Base-by-base conservation (phyloP, 2,329 filamentous ascomycete genomes). In the Aspergillus floridensis region DNA sequence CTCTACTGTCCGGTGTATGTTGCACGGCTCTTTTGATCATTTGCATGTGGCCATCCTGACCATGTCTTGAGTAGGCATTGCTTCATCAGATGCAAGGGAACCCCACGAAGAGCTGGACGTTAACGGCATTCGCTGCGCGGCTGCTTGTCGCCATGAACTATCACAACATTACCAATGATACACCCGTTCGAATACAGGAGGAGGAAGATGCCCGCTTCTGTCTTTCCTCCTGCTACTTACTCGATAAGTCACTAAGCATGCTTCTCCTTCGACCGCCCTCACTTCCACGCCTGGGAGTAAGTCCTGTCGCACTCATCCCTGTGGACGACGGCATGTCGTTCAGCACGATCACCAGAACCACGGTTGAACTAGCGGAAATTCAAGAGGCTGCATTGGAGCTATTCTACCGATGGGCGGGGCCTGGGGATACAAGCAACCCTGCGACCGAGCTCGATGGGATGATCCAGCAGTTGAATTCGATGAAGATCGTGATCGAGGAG, bases 181-280 rank as follows among this genome's bases (percentile, higher is more conserved):
- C 26, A 29, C 8, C 26, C 7, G 26, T 44, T 10, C 32, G 12
- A 14, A 41, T 7, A 5, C 29, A 53, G 12, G 50, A 53, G 19
- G 50, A 53, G 5, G 16, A 53, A 11, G 50, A 53, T 26, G 32
- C 50, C 11, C 50, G 50, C 5, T 21, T 14, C 19, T 53, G 50
- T 53, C 29, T 53, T 10, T 41, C 38, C 19, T 53, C 50, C 22
- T 53, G 50, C 32, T 53, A 38, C 19, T 44, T 35, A 14, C 50
- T 53, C n/a, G 50, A 53, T 19, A 53, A 53, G 3, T 24, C 31
- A 22, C 50, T 53, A 16, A 44, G 50, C 50, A 53, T 53, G 50
- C 32, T 53, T 26, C 50, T 53, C 4, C 32, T 53, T 5, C 50
- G 50, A 7, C 50, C 50, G 2, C 50, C 50, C 22, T 53, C 50